Base-by-base conservation (phyloP, 768 basidiomycete species). In the Dacryopinax primogenitus region DNA sequence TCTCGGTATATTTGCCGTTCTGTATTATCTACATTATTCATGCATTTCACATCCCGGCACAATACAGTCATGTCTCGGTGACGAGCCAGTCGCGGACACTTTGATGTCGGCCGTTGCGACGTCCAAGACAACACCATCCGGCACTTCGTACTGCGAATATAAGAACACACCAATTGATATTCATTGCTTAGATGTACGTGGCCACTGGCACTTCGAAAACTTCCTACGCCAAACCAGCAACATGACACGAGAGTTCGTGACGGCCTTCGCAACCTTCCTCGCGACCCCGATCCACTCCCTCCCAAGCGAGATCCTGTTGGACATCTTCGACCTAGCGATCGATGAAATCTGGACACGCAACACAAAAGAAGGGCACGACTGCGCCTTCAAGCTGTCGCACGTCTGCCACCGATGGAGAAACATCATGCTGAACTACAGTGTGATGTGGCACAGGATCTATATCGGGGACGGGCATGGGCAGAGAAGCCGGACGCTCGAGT, bases 261-360 rank as follows among this genome's bases (percentile, higher is more conserved):
- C 33, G 39, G 63, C 64, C 65, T 70, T 66, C 51, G 72, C 71
- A 26, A 72, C 41, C 15, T 63, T 58, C 3, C 66, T 65, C 63
- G 23, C 45, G 13, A 47, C 45, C 9, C 45, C 45, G 9, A 47
- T 47, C 45, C 7, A 47, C 45, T 47, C 45, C 45, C 45, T 47
- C 9, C 45, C 45, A 7, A 47, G n/a, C 45, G 45, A 47, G n/a
- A 47, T 47, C 45, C n/a, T 47, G 45, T 23, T 47, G 13, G 45
- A 47, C 45, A 47, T 47, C n/a, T 47, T 47, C 45, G 45, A 47
- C 11, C 45, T 47, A 7, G 23, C 23, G 6, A 21, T 47, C n/a
- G 45, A 47, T 6, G 45, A 47, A 7, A 23, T 47, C 11, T 47
- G 45, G 45, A 15, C 45, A 13, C 45, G 45, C 45, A 15, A 13